Base-by-base conservation (phyloP, 1,284 basidiomycete species). In the Sanguinoderma infundibulare region DNA sequence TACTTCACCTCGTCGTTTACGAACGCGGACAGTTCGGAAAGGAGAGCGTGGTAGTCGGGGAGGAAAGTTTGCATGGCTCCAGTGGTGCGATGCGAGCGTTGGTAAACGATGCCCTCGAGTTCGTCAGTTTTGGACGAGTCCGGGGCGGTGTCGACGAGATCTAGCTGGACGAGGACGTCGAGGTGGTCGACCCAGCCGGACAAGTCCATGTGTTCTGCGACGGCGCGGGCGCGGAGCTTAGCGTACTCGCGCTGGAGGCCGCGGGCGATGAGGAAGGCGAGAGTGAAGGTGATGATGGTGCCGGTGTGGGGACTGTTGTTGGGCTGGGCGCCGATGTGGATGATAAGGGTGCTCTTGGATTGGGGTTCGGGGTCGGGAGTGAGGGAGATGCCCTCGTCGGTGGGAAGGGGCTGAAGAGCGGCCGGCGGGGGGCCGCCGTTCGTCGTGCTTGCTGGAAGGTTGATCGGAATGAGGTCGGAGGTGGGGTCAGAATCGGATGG, bases 281-380 rank as follows among this genome's bases (percentile, higher is more conserved):
- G 51, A 20, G 70, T 47, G 61, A 75, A 73, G 22, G 62, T 65
- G 53, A 69, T 59, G 42, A 75, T 68, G 5, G 74, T 75, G 5
- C 74, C 74, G 0, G 64, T 60, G 58, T 75, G 74, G 5, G 73
- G 73, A 52, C 67, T 70, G 62, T 71, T 74, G 61, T 75, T 75
- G 7, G 74, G 74, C 55, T 75, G 74, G 24, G 72, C 69, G 35
- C 74, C 73, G 51, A 74, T 69, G 35, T 74, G 73, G 15, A 74
- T 54, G 57, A 67, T 60, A 14, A 67, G 47, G n/a, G 56, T 64
- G 42, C 42, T 44, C 24, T 20, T 44, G 5, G 42, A 44, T 14
- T 44, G 8, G 20, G 22, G 6, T 9, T n/a, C 14, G 53, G 22
- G 52, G 24, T 46, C 52, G 42, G 34, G 44, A 14, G 34, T 32